Base-by-base conservation (phyloP, 2,329 filamentous ascomycete genomes). In the Samsoniella hepiali region DNA sequence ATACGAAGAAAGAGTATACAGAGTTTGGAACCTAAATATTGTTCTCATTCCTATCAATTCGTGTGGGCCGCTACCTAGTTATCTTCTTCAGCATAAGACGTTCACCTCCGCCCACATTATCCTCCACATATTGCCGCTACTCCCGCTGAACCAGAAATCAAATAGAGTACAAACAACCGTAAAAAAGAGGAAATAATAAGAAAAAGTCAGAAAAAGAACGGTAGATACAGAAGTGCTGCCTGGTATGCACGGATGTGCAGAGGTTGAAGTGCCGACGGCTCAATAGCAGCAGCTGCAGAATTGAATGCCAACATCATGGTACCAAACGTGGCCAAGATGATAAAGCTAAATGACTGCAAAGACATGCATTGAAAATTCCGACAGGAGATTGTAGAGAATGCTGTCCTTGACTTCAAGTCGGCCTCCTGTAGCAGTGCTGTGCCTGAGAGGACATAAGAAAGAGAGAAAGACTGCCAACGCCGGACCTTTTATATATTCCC, bases 241-340 rank as follows among this genome's bases (percentile, higher is more conserved):
- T 54, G 34, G 42, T n/a, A 32, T n/a, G 31, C 49, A 61, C 29
- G 6, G 17, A 38, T 31, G 51, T 56, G 38, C 27, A 29, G 2
- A 9, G 8, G 17, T 34, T 56, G 9, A 17, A 32, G 27, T 29
- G 72, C 72, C 73, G 73, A 69, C 69, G 50, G 67, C 66, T 68
- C 66, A 67, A 67, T 68, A 70, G 32, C 22, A 47, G n/a, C 22
- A 22, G 27, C 31, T 38, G 32, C 22, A 67, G 67, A 15, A 13
- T 59, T 55, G 53, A 58, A 65, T 54, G 63, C 58, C 62, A 63
- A 54, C 58, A 58, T 29, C 22, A 31, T 17, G 32, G 17, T 38
- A 36, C 47, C 47, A 38, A 55, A 34, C 32, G 40, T 59, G 29
- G 56, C 55, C 49, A 50, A 49, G 34, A 50, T 62, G 42, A 54